Base-by-base conservation (phyloP, 1,284 basidiomycete species). In the Leccinum fuscescens region DNA sequence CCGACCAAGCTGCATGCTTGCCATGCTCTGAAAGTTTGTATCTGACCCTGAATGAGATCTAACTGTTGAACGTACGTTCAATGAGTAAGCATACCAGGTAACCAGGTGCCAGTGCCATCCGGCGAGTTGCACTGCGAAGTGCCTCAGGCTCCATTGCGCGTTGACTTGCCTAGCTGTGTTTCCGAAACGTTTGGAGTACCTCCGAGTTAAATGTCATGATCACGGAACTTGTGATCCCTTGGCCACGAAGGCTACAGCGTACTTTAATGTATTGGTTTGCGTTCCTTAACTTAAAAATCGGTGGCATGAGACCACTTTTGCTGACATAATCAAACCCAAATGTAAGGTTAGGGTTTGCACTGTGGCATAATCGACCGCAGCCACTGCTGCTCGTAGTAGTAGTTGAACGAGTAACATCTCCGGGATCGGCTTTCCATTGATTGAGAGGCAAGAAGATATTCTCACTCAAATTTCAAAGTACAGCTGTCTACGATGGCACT, bases 321-420 rank as follows among this genome's bases (percentile, higher is more conserved):
- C 54, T 55, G 55, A 55, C 24, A 31, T 54, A n/a, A 55, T 27
- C 24, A 22, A 55, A 70, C 71, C 66, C 61, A n/a, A 48, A 3
- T 27, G 48, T 61, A n/a, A 54, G 69, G 69, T 71, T 69, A 71
- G 58, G 69, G 56, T 66, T 59, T 55, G 12, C 3, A 3, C 8
- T 44, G 33, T 35, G 11, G 31, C 33, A 44, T 55, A 53, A 56
- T 66, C 33, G 31, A 6, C 5, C 17, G 58, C 49, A 50, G 57
- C 51, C 62, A 9, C 27, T 27, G 27, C 9, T 14, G 22, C 20
- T 49, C 17, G 9, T 22, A 24, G 4, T 11, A 17, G 1, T 24
- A 1, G 14, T 17, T n/a, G 17, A 22, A 20, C 14, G 12, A 7
- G 6, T 3, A 2, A 3, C 56, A 15, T 12, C 24, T 3, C 17